Percentiles rank a stretch among this genome's conserved stretches.
Evolutionary conservation across 1,139 yeast species (phyloP).

Genomic region (Taphrina wiesneri): DNA sequence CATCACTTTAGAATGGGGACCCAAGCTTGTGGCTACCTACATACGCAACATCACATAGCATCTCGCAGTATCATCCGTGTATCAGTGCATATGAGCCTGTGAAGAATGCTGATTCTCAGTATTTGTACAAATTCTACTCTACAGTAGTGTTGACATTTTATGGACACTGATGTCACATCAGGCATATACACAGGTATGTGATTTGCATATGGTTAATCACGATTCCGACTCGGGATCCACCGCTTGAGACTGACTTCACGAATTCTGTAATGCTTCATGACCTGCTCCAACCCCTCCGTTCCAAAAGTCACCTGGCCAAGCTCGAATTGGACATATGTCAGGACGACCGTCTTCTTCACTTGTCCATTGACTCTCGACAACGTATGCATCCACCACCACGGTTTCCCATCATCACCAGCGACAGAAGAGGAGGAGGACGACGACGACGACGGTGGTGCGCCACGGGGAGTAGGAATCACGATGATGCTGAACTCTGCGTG

Average conservation of each 20-base stretch:
- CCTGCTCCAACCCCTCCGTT: slow-evolving; percentile 41
- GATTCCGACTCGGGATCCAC: slow-evolving; percentile 81
- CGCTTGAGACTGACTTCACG: slow-evolving; percentile 70
- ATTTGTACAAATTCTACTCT: no score
- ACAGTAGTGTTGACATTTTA: no score
- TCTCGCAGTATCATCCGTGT: no score
- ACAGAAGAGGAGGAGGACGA: neutral
- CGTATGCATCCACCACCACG: slow-evolving; percentile 67
- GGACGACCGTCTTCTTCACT: slow-evolving; percentile 74
- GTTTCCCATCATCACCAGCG: slow-evolving; percentile 41
- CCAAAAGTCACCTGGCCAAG: slow-evolving; percentile 17
- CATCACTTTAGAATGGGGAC: no score
- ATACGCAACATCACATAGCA: no score
- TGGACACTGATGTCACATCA: no score
- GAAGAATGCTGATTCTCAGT: no score
- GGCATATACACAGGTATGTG: no score
- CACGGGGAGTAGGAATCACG: slow-evolving; percentile 51
- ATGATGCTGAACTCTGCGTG: slow-evolving; percentile 83
- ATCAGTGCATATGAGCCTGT: no score
- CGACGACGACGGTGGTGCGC: slow-evolving; percentile 41
- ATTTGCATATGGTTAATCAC: slow-evolving; percentile 49
- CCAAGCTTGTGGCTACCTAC: no score
- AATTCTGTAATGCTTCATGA: slow-evolving; percentile 53
- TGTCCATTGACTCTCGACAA: slow-evolving; percentile 80
- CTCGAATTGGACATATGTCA: slow-evolving; percentile 66